phyloP scores from a whole-genome alignment of 2,329 filamentous ascomycete genomes.

The Ceratocystiopsis sp. region DNA sequence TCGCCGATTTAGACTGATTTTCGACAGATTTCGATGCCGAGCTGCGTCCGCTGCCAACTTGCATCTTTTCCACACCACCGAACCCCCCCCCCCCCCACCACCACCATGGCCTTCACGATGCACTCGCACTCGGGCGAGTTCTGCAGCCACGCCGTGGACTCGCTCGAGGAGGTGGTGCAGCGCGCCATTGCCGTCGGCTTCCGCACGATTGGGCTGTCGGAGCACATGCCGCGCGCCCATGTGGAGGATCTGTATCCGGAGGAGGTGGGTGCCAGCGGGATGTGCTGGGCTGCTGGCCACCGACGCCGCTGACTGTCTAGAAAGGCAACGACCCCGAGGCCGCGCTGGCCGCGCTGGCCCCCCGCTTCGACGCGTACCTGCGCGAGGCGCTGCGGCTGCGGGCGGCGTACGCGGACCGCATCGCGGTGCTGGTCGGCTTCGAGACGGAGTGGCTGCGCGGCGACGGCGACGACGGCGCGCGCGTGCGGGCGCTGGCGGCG shows the following conservation, averaged over 20 bases:
- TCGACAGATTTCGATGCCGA: too few species aligned
- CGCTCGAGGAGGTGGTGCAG: constrained; percentile 67
- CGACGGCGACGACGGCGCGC: constrained; percentile 39
- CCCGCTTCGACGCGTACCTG: constrained; percentile 56
- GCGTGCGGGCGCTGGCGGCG: constrained; percentile 39
- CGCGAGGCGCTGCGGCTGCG: constrained; percentile 59
- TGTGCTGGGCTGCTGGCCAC: too few species aligned
- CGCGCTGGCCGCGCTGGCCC: constrained; percentile 29
- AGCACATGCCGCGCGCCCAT: constrained; percentile 78
- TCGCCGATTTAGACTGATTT: too few species aligned
- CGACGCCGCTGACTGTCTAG: too few species aligned
- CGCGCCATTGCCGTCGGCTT: constrained; percentile 65
- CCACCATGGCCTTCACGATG: constrained; percentile 81
- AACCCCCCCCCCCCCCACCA: not conserved
- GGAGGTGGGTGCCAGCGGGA: constrained; percentile 36
- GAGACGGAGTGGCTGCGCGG: constrained; percentile 85
- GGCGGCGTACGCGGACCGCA: constrained; percentile 47
- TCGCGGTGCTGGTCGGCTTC: constrained; percentile 75
- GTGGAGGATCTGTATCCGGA: constrained; percentile 76
- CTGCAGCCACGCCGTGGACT: constrained; percentile 77
- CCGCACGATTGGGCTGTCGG: constrained; percentile 71
- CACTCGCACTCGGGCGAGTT: constrained; percentile 98
- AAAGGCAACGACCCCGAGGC: constrained; percentile 30
- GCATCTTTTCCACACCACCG: not conserved
- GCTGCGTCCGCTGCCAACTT: too few species aligned